Conservation (phyloP, 176 grass and related monocot species). For the Pharus latifolius region DNA sequence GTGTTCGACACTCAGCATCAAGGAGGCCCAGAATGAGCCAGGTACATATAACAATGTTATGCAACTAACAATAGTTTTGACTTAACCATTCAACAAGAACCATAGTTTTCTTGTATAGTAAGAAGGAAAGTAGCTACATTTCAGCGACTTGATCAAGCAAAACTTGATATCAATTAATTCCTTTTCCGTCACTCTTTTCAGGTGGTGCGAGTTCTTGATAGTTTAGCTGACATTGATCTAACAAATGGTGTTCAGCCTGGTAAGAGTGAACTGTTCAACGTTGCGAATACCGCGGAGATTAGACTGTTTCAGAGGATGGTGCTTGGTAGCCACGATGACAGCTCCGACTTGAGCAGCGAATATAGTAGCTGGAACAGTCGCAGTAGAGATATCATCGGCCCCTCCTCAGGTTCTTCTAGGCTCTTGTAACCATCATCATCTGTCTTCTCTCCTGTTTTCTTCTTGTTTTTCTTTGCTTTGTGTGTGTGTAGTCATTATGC, state of each 20-base stretch:
- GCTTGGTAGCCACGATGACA: conserved; percentile 52
- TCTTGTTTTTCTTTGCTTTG: neutral
- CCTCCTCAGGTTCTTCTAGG: conserved; percentile 10
- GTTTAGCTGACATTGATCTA: conserved; percentile 67
- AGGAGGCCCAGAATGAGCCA: conserved; percentile 85
- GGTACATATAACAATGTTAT: conserved; percentile 12
- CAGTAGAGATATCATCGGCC: conserved; percentile 1
- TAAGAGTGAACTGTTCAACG: conserved; percentile 72
- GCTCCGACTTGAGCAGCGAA: conserved; percentile 58
- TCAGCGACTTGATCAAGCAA: neutral
- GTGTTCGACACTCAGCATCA: conserved; percentile 62
- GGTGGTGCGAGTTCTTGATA: conserved; percentile 79
- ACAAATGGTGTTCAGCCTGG: conserved; percentile 76
- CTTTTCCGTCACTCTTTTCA: conserved; percentile 7
- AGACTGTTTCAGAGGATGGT: conserved; percentile 75
- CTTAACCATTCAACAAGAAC: too few species aligned
- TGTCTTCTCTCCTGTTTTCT: neutral
- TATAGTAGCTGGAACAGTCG: conserved; percentile 34
- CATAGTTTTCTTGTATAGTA: too few species aligned
- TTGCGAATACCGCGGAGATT: conserved; percentile 65
- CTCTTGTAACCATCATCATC: conserved; percentile 15
- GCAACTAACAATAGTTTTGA: neutral
- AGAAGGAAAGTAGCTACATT: neutral
- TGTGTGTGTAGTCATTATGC: conserved; percentile 9
- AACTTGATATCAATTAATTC: neutral